Conservation (phyloP, 2,329 filamentous ascomycete species). For the Alternaria brassicae region DNA sequence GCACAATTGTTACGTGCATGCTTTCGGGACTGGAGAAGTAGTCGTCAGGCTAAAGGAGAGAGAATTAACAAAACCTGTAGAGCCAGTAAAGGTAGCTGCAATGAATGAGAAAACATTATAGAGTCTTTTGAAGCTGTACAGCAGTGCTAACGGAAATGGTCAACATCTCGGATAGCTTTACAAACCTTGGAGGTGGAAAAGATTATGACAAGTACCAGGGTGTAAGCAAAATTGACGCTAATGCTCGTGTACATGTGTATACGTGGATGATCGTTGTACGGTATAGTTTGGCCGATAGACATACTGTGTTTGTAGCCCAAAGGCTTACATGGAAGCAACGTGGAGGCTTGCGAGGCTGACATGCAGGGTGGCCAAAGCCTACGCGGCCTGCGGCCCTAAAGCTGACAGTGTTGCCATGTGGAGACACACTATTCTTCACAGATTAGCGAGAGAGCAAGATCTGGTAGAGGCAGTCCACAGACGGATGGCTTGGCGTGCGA, state of each 20-base stretch:
- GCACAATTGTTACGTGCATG: neutral
- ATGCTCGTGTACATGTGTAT: neutral
- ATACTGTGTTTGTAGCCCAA: neutral
- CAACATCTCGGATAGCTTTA: neutral
- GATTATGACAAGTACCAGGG: neutral
- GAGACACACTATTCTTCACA: slow-evolving; percentile 13
- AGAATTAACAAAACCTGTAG: neutral
- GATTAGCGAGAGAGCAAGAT: slow-evolving; percentile 26
- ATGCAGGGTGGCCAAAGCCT: slow-evolving; percentile 5
- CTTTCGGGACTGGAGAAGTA: neutral
- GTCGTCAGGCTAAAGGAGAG: neutral
- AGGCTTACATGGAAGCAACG: neutral
- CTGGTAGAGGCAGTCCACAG: slow-evolving; percentile 6
- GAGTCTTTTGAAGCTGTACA: neutral
- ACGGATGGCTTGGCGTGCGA: slow-evolving; percentile 1
- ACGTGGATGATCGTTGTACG: neutral
- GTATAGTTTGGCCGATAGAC: neutral
- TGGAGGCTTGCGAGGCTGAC: slow-evolving; percentile 2
- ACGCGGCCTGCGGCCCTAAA: slow-evolving; percentile 4
- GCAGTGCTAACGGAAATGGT: neutral
- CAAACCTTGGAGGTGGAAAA: neutral
- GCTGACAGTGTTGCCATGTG: slow-evolving; percentile 13
- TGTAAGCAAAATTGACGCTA: neutral
- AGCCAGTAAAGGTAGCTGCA: neutral
- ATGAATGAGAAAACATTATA: neutral